Percentiles rank a stretch among this genome's conserved stretches.
These are phyloP conservation scores for Malus orientalis DNA, from an alignment of 306 rosid genomes.

Conservation along the genomic window DNA sequence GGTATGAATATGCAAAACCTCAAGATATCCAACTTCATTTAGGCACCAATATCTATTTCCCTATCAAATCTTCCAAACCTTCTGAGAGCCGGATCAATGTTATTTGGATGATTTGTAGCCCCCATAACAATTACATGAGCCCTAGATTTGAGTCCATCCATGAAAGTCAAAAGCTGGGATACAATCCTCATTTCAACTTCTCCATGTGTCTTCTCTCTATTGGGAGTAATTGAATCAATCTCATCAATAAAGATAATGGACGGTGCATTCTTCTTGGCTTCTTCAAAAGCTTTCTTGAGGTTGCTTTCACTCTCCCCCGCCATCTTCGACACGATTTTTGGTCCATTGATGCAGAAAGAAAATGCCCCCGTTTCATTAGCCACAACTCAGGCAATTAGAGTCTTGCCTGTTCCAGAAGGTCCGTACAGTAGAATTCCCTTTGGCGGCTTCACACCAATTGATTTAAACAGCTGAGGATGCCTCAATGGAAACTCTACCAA, in stretches of 20 bases:
- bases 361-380: constrained; percentile 99
- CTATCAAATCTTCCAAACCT: constrained; percentile 98
- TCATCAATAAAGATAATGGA: constrained; percentile 93
- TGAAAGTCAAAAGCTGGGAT: constrained; percentile 91
- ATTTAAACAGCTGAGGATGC: constrained; percentile 91
- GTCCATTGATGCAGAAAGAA: constrained; percentile 93
- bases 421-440: constrained; percentile 89
- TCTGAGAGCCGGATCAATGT: constrained; percentile 94
- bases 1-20: constrained; percentile 93
- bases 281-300: constrained; percentile 95
- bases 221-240: constrained; percentile 95
- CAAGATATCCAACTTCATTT: constrained; percentile 90
- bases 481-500: constrained; percentile 86
- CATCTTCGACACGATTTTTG: constrained; percentile 88
- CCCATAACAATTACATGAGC: constrained; percentile 96
- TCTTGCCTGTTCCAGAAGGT: constrained; percentile 94
- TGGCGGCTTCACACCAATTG: constrained; percentile 98
- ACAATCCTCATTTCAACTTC: constrained; percentile 98
- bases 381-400: constrained; percentile 86
- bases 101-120: constrained; percentile 94
- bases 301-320: constrained; percentile 99
- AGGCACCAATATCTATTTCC: constrained; percentile 96
- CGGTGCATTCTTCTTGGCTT: constrained; percentile 99
- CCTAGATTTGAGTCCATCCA: constrained; percentile 94
- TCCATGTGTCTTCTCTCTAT: constrained; percentile 88